Conservation (phyloP, 2,329 filamentous ascomycete genomes). For the Phialocephala subalpina region DNA sequence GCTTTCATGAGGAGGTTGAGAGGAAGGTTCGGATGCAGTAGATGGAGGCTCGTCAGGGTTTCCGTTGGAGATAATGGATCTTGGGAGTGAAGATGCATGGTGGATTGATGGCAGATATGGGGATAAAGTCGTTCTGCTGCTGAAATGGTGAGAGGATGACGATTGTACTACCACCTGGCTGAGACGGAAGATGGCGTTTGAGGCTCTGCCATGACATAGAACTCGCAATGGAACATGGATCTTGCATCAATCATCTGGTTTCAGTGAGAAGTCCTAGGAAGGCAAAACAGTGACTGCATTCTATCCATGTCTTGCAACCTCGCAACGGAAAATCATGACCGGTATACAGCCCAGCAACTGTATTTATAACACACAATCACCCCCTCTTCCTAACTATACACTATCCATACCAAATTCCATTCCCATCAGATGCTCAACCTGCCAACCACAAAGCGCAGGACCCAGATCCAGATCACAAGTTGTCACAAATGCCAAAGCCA, state of each 20-base stretch:
- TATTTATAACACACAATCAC: neutral
- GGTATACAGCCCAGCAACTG: conserved; percentile 22
- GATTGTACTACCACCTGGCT: conserved; percentile 35
- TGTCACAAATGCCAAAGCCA: conserved; percentile 11
- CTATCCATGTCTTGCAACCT: conserved; percentile 30
- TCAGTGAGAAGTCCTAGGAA: neutral
- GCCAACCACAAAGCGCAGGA: neutral
- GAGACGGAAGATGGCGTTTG: conserved; percentile 30
- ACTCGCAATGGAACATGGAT: conserved; percentile 24
- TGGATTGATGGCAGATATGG: conserved; percentile 14
- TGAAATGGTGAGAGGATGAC: neutral
- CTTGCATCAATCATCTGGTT: conserved; percentile 14
- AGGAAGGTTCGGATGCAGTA: conserved; percentile 79
- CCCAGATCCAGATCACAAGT: neutral
- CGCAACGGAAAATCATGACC: conserved; percentile 14
- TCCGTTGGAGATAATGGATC: neutral
- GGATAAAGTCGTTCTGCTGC: neutral
- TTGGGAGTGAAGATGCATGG: neutral
- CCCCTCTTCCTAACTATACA: conserved; percentile 30
- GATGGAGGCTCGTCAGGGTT: conserved; percentile 17
- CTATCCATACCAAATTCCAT: conserved; percentile 12
- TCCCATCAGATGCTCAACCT: conserved; percentile 11
- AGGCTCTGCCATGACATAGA: conserved; percentile 24
- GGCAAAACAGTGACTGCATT: conserved; percentile 31
- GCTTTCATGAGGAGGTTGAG: conserved; percentile 95